Base-by-base conservation (phyloP, 306 rosid species). In the Pueraria montana region DNA sequence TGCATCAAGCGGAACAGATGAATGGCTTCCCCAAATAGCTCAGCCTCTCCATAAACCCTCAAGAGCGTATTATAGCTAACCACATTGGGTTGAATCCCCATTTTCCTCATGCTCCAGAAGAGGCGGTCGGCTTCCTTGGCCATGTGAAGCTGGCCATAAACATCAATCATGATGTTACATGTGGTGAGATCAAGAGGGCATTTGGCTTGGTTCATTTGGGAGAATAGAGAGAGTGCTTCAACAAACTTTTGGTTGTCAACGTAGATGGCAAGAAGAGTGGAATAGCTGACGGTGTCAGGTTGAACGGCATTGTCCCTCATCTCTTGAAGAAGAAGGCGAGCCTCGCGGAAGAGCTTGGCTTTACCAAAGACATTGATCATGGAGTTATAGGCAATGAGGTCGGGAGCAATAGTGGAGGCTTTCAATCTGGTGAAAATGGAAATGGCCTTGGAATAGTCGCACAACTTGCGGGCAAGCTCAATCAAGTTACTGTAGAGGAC, bases 41-140 rank as follows among this genome's bases (percentile, higher is more conserved):
- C 98, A 20, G 99, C 92, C 79, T 93, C 96, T 11, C 98, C 98
- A 87, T 95, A 95, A 80, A 95, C 98, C 86, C 98, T 89, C 86
- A 95, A 84, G 77, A 95, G 90, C 6, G 99, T 95, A 64, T 95
- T 95, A 70, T 92, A 95, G 85, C 96, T 95, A 72, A 95, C 97
- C 27, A 95, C 98, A 76, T 66, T 91, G 13, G 99, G 99, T 71
- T 91, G 92, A 49, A 95, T 82, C 53, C 92, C 99, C 86, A 93
- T 84, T 83, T 93, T 93, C 86, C 93, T 89, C 97, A 95, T 91
- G 83, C 99, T 90, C 99, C 99, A 93, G 80, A 95, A 95, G 78
- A 95, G 86, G 55, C 93, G 77, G 71, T 95, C 99, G 10, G 98
- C 98, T 79, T 93, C 99, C 88, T 91, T 92, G 36, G 88, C 95